These are phyloP conservation scores for Pseudomonodictys pantanalensis DNA, from an alignment of 495 filamentous ascomycete genomes.

Conservation along the genomic window DNA sequence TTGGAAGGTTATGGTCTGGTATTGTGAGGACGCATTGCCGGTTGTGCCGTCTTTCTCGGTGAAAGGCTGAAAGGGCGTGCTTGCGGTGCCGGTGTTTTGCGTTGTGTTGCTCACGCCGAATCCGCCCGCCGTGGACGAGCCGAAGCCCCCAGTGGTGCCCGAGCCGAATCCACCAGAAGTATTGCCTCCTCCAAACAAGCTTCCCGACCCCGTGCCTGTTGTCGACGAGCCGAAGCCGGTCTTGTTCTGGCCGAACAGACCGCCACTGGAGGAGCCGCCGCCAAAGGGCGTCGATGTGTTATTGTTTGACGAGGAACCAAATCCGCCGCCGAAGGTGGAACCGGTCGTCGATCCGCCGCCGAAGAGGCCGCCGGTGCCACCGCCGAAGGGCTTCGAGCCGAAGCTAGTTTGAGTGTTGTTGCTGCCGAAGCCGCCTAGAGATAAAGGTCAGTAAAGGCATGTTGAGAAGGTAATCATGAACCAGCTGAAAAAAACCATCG, in stretches of 20 bases:
- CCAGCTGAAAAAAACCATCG: not conserved
- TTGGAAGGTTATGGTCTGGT: slow-evolving; percentile 84
- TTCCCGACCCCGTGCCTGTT: not conserved
- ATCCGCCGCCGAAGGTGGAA: slow-evolving; percentile 12
- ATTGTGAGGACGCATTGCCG: slow-evolving; percentile 59
- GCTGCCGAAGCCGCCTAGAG: slow-evolving; percentile 25
- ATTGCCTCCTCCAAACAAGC: slow-evolving; percentile 23
- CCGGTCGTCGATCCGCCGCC: slow-evolving; percentile 35
- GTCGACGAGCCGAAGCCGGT: slow-evolving; percentile 25
- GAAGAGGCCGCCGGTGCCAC: slow-evolving; percentile 39
- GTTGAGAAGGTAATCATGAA: not conserved
- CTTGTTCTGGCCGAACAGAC: slow-evolving; percentile 30
- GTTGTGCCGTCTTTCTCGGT: slow-evolving; percentile 77
- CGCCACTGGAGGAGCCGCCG: slow-evolving; percentile 3
- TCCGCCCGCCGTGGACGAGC: slow-evolving; percentile 38
- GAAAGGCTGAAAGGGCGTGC: slow-evolving; percentile 66
- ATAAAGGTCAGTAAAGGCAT: not conserved
- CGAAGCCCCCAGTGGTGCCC: slow-evolving; percentile 36
- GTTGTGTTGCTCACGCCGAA: not conserved
- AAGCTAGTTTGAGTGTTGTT: slow-evolving; percentile 33
- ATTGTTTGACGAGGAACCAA: slow-evolving; percentile 24
- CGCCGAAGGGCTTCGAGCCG: slow-evolving; percentile 31
- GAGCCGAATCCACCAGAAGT: slow-evolving; percentile 51
- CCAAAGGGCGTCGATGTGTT: slow-evolving; percentile 24
- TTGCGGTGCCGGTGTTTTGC: slow-evolving; percentile 64